A percentile compares a stretch with the other conserved stretches of the same genome.
Conservation (phyloP, 192 early-diverging fungal genomes). For the Backusella mclennaniae region DNA sequence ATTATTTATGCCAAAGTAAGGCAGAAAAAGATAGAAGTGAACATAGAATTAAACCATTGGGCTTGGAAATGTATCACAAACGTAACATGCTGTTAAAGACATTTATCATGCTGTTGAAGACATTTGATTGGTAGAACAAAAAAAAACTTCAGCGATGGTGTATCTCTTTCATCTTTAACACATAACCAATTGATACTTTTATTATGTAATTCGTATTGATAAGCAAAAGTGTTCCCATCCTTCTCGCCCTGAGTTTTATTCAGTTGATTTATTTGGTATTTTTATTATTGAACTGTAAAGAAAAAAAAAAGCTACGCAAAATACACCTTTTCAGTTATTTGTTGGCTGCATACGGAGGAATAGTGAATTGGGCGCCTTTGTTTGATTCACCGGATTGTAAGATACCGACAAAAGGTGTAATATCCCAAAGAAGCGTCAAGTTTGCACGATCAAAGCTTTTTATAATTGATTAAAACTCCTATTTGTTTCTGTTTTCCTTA, state of each 20-base stretch:
- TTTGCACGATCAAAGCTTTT: conserved; percentile 57
- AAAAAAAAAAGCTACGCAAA: background rate
- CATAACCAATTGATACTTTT: background rate
- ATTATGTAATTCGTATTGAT: background rate
- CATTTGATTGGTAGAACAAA: background rate
- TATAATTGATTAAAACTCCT: background rate
- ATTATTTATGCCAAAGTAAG: background rate
- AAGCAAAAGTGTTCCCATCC: background rate
- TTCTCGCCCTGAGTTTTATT: background rate
- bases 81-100: background rate
- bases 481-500: background rate
- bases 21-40: background rate
- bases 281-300: background rate
- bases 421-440: conserved; percentile 78
- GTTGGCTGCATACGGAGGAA: background rate
- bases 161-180: background rate
- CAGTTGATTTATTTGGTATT: background rate
- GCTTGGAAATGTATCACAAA: background rate
- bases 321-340: background rate
- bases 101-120: background rate
- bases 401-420: conserved; percentile 76
- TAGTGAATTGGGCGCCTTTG: background rate
- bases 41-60: background rate
- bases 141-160: background rate
- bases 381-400: conserved; percentile 46